Base-by-base conservation (phyloP, 371 early-diverging fungal genomes). In the Rhizopus delemar region DNA sequence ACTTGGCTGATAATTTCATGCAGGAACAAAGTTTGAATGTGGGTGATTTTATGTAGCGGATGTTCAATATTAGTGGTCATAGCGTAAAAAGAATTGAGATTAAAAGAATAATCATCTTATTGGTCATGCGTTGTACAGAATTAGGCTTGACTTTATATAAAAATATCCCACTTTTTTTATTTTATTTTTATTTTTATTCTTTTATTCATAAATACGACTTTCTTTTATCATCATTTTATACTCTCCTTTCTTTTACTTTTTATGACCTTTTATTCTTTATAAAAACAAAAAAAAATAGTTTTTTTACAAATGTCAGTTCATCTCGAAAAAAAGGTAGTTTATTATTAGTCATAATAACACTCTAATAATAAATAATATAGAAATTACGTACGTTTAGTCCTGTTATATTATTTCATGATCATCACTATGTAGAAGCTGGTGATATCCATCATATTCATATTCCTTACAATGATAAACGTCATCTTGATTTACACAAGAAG, bases 391-490 rank as follows among this genome's bases (percentile, higher is more conserved):
- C 69, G 22, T 72, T 72, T 39, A 72, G 69, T 56, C 72, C 72
- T 60, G 63, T 72, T 57, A 70, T 72, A 13, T 52, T 72, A 29
- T 72, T 69, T 43, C 72, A 72, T 68, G 72, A 72, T 51, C 66
- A 72, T 41, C 65, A 72, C 38, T 72, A 62, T 58, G 63, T 69
- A 53, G 62, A 69, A 34, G 58, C 62, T 16, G 71, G 71, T 62
- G 69, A 71, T 35, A 57, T 65, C 16, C 48, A 66, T 33, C 72
- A 72, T 46, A 54, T 69, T 34, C 72, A 69, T 63, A 69, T 72
- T 41, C 58, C 65, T 29, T 66, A 61, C 41, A 60, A 60, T 55
- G 71, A 70, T 49, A 63, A 56, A 35, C 55, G 55, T 43, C 63
- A 63, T 36, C 63, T 70, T 36, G 62, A 70, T 53, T 28, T 46